Percentiles rank a stretch among this genome's conserved stretches.
These are phyloP conservation scores for Silybum marianum DNA, from an alignment of 129 eudicot genomes.

Conservation along the genomic window DNA sequence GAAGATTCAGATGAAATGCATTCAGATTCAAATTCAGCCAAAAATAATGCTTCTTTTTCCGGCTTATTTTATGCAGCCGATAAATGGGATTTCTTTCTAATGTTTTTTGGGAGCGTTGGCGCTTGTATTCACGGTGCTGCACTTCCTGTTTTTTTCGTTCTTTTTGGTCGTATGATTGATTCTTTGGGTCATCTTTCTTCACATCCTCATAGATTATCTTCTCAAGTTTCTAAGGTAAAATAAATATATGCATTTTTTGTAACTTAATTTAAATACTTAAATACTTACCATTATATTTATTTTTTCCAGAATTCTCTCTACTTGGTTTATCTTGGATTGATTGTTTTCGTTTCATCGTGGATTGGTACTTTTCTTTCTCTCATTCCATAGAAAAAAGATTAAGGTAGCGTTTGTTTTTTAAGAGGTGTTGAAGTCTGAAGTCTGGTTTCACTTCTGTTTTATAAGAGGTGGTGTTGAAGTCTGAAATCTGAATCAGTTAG, in stretches of 20 bases:
- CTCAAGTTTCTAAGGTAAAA: constrained; percentile 56
- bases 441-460: no score
- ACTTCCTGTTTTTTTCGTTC: constrained; percentile 72
- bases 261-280: background rate
- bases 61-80: constrained; percentile 77
- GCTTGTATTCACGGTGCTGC: constrained; percentile 83
- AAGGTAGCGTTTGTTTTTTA: no score
- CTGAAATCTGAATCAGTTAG: no score
- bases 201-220: constrained; percentile 61
- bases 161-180: constrained; percentile 80
- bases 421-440: no score
- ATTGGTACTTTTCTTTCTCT: constrained; percentile 52
- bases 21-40: constrained; percentile 32
- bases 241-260: constrained; percentile 6
- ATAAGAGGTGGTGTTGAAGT: no score
- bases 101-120: constrained; percentile 78
- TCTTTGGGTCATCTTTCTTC: constrained; percentile 68
- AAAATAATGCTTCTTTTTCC: constrained; percentile 39
- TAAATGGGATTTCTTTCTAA: constrained; percentile 58
- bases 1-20: constrained; percentile 30
- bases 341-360: constrained; percentile 72
- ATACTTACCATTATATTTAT: constrained; percentile 13
- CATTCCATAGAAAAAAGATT: background rate
- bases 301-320: constrained; percentile 67
- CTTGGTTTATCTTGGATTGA: constrained; percentile 79